Evolutionary conservation across 352 stramenopile genomes (phyloP).

Genomic region (Phytopythium sindhum): DNA sequence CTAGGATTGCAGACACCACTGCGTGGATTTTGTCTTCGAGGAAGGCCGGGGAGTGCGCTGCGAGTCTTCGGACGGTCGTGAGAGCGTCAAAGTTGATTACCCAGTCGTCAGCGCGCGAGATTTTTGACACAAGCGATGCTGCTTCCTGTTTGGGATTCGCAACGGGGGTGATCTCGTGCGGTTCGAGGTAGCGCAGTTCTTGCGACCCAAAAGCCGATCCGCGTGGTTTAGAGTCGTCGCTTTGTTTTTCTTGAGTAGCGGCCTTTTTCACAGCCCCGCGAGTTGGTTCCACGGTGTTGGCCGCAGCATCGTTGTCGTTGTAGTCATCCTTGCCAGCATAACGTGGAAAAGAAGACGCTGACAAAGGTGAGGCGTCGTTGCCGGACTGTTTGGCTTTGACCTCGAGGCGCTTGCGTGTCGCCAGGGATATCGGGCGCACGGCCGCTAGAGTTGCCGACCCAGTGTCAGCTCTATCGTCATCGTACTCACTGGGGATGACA

Average conservation of each 20-base stretch:
- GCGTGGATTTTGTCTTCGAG: slow-evolving; percentile 45
- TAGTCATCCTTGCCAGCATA: neutral
- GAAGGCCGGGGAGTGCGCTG: slow-evolving; percentile 41
- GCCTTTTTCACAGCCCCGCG: slow-evolving; percentile 13
- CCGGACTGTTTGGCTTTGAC: slow-evolving; percentile 45
- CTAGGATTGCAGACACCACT: slow-evolving; percentile 45
- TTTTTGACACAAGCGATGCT: slow-evolving; percentile 28
- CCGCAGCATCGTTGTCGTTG: neutral
- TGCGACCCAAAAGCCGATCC: slow-evolving; percentile 31
- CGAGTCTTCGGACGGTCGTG: slow-evolving; percentile 51
- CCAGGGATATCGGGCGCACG: slow-evolving; percentile 8
- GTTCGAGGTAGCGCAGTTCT: slow-evolving; percentile 62
- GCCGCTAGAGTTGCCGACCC: neutral
- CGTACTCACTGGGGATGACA: neutral
- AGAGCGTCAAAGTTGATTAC: slow-evolving; percentile 62
- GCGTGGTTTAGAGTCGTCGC: slow-evolving; percentile 10
- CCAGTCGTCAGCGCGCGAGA: slow-evolving; percentile 49
- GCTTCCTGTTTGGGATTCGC: slow-evolving; percentile 54
- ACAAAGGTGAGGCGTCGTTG: neutral
- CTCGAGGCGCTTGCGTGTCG: slow-evolving; percentile 61
- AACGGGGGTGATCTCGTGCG: slow-evolving; percentile 54
- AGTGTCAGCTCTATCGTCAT: neutral
- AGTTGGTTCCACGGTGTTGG: neutral
- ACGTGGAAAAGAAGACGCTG: neutral
- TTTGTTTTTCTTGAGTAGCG: slow-evolving; percentile 1